These are phyloP conservation scores for Neofusicoccum sp. DNA, from an alignment of 2,329 filamentous ascomycete species.

Conservation along the genomic window DNA sequence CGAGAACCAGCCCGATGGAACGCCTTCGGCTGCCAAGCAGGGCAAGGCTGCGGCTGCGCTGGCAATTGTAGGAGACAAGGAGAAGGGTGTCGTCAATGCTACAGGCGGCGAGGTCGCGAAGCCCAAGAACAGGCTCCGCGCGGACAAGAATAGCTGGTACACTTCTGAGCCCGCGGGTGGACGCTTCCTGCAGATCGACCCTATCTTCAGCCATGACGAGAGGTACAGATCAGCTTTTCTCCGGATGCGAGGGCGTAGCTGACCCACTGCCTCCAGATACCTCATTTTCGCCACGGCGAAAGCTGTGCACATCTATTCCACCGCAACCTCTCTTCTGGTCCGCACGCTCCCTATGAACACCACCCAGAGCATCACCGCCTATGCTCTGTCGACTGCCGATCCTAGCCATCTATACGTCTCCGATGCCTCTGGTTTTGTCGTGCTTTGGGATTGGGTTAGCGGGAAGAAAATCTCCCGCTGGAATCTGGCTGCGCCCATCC, in stretches of 20 bases:
- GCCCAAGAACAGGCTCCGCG: slow-evolving; percentile 17
- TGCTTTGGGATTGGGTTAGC: slow-evolving; percentile 61
- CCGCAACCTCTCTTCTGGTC: slow-evolving; percentile 77
- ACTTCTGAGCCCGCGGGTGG: slow-evolving; percentile 57
- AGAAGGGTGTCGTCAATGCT: neutral
- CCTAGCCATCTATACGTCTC: slow-evolving; percentile 57
- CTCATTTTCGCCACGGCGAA: slow-evolving; percentile 75
- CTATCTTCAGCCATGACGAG: slow-evolving; percentile 61
- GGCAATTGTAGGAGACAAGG: neutral
- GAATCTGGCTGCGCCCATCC: slow-evolving; percentile 43
- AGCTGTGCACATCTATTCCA: slow-evolving; percentile 79
- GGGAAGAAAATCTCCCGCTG: slow-evolving; percentile 48
- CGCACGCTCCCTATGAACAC: slow-evolving; percentile 66
- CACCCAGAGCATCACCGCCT: slow-evolving; percentile 52
- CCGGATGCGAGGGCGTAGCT: neutral
- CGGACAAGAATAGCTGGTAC: slow-evolving; percentile 17
- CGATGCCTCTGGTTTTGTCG: slow-evolving; percentile 53
- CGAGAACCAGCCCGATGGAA: neutral
- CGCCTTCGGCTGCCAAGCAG: neutral
- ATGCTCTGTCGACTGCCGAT: slow-evolving; percentile 55
- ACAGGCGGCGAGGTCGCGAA: neutral
- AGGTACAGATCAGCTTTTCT: slow-evolving; percentile 40
- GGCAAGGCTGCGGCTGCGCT: neutral
- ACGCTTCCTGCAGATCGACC: slow-evolving; percentile 58
- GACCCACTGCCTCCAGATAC: slow-evolving; percentile 55